Base-by-base conservation (phyloP, 2,329 filamentous ascomycete species). In the Fusarium sororula region DNA sequence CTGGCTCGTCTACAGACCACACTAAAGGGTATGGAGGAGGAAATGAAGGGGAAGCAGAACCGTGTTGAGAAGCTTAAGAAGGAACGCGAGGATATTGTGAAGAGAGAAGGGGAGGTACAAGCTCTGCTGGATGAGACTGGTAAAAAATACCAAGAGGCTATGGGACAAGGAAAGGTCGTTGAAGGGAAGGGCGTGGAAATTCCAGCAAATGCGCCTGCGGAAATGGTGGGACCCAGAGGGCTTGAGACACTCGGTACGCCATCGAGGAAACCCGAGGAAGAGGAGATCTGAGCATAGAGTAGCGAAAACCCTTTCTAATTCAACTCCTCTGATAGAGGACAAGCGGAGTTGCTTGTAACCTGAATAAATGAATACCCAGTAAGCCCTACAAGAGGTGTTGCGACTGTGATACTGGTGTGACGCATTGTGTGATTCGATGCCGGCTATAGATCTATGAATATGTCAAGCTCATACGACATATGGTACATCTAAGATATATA, bases 71-170 rank as follows among this genome's bases (percentile, higher is more conserved):
- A 90, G 53, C 83, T 95, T 55, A 87, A 90, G 74, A 85, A 86
- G 67, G 94, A 97, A 80, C 93, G 92, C 78, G 84, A 86, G 7
- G 89, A 93, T 37, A 88, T 98, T 47, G 83, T 88, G 9, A 86
- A 88, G 70, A 87, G 94, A 66, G 93, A 98, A 82, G 88, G 86
- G 10, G 93, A 96, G 81, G 92, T 98, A 1, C 95, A 98, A 82
- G 87, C 88, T 26, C 84, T 97, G 62, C 84, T 98, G 59, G 92
- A 94, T 79, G 92, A 96, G 80, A 94, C 94, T 0, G 95, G 94
- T 0, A 90, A 93, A 68, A 88, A 87, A 71, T 88, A 89, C 55
- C 84, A 87, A 66, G 82, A 85, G 22, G 83, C 82, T 0, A 81
- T 87, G 76, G 83, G 82, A 0, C 77, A 77, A 39, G 78, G 77